Base-by-base conservation (phyloP, 2,329 filamentous ascomycete genomes). In the Fusarium verticillioides region DNA sequence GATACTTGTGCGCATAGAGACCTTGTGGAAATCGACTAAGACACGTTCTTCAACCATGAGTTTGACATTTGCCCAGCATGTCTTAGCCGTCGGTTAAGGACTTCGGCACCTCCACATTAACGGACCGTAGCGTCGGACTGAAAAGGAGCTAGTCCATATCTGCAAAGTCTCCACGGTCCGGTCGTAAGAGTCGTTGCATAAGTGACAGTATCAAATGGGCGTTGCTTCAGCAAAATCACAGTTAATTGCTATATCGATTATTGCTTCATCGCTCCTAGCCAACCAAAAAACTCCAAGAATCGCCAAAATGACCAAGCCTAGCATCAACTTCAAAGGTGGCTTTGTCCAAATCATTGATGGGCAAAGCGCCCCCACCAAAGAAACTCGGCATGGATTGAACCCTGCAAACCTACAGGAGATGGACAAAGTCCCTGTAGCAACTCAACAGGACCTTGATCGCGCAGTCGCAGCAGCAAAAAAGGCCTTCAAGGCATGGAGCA, bases 371-470 rank as follows among this genome's bases (percentile, higher is more conserved):
- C 60, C 70, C 1, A 75, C 75, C 2, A 49, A 69, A 16, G 61
- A 69, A 19, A 60, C 66, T 7, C 73, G 74, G 1, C 73, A 70
- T 34, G 72, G 63, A 65, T 76, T 32, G 73, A 81, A 78, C 75
- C 82, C 69, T 66, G 81, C 69, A 59, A 82, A 57, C 0, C 74
- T 80, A 7, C 66, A 79, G 30, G 78, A 77, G 9, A 77, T 82
- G 23, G 74, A 71, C 23, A 57, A 75, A 12, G 78, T 79, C 2
- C 77, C 78, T 1, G 62, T 80, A 4, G 75, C 77, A 5, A 75
- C 75, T 1, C 42, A 71, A 2, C 70, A 71, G 11, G 72, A 79
- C 30, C 63, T 80, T 8, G 73, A 80, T 49, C 60, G 61, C 0
- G 79, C 78, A 10, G 73, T 75, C 3, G 74, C 69, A 0, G 72